Percentiles rank a stretch among this genome's conserved stretches.
phyloP scores from a whole-genome alignment of 257 asterid species.

The Nicotiana benthamiana region DNA sequence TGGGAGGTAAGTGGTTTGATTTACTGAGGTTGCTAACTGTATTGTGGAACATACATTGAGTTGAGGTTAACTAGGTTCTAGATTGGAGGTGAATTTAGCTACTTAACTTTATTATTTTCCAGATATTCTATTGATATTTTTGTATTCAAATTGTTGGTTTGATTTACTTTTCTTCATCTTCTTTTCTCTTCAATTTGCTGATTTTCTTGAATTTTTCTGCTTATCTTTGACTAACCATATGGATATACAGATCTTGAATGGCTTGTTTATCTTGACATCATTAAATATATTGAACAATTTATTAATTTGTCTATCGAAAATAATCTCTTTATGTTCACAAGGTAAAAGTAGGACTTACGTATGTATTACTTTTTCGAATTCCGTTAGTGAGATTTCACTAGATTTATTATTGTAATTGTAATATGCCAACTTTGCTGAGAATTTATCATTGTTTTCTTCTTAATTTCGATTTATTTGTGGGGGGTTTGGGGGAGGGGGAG shows the following conservation, averaged over 20 bases:
- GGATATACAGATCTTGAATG: background rate
- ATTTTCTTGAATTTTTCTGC: background rate
- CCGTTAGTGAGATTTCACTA: too few species aligned
- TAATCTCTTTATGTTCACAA: too few species aligned
- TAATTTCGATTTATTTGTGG: background rate
- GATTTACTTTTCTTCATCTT: background rate
- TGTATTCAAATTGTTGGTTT: background rate
- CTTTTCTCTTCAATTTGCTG: background rate
- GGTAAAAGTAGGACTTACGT: too few species aligned
- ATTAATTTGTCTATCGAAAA: too few species aligned
- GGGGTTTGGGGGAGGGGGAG: fast-evolving
- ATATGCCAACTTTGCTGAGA: too few species aligned
- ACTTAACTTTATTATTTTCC: background rate
- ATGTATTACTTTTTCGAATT: too few species aligned
- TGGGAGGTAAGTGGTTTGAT: background rate
- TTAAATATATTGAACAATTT: background rate
- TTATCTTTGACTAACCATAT: background rate
- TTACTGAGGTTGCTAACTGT: background rate
- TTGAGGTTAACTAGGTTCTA: slow-evolving; percentile 1
- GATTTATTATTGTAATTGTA: too few species aligned
- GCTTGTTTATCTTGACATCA: background rate
- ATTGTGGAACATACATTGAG: background rate
- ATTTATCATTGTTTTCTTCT: background rate
- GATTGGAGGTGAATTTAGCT: background rate
- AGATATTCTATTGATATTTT: background rate